Evolutionary conservation across 441 rosid genomes (phyloP).

Genomic region (Flueggea neowawraea): DNA sequence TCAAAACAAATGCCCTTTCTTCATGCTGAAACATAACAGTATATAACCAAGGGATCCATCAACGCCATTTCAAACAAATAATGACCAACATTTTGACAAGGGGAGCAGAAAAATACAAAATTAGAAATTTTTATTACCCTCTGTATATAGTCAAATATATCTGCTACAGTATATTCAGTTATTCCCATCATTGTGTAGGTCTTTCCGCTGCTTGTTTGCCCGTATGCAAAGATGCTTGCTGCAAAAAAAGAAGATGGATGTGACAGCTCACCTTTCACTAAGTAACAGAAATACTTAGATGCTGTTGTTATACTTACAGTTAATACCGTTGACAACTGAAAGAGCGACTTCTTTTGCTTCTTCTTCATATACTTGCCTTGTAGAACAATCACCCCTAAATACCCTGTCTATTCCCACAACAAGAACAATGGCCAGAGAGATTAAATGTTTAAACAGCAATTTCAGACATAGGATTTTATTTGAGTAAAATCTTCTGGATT

Average conservation of each 20-base stretch:
- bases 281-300: slow-evolving; percentile 7
- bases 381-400: slow-evolving; percentile 69
- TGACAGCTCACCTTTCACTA: slow-evolving; percentile 6
- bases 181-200: slow-evolving; percentile 88
- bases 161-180: slow-evolving; percentile 72
- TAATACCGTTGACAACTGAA: slow-evolving; percentile 86
- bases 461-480: neutral
- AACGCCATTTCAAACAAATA: slow-evolving; percentile 5
- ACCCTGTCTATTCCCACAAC: slow-evolving; percentile 63
- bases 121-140: slow-evolving; percentile 43
- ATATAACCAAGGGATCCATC: slow-evolving; percentile 1
- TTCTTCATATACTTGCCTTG: slow-evolving; percentile 77
- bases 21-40: slow-evolving; percentile 48
- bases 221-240: slow-evolving; percentile 92
- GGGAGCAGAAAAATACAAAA: slow-evolving; percentile 4
- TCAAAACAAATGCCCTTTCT: slow-evolving; percentile 85
- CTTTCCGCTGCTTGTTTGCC: slow-evolving; percentile 95
- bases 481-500: neutral
- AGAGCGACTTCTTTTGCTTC: slow-evolving; percentile 89
- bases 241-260: slow-evolving; percentile 15
- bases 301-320: slow-evolving; percentile 49
- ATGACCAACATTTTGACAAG: slow-evolving; percentile 13
- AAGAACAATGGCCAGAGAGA: slow-evolving; percentile 5
- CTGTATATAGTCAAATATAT: slow-evolving; percentile 69
- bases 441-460: neutral